phyloP scores from a whole-genome alignment of 805 yeast genomes.

The Suhomyces tanzawaensis region DNA sequence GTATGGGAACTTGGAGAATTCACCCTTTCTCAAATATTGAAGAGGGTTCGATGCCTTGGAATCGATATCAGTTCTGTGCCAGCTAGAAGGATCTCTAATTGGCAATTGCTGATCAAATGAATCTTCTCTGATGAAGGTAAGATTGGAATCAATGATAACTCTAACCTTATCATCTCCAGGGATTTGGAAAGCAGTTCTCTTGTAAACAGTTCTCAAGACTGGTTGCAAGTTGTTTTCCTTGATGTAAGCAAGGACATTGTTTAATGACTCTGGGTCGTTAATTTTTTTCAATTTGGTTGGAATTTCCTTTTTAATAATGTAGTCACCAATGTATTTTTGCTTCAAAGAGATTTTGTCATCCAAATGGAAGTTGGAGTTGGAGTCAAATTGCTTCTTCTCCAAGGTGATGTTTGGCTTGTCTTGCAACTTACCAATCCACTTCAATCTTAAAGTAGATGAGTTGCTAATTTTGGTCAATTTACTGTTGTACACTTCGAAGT shows the following conservation, averaged over 20 bases:
- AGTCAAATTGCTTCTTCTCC: slow-evolving; percentile 74
- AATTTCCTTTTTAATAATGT: slow-evolving; percentile 39
- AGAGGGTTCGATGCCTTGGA: slow-evolving; percentile 67
- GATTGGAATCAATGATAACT: slow-evolving; percentile 85
- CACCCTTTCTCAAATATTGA: slow-evolving; percentile 79
- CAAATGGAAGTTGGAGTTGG: slow-evolving; percentile 48
- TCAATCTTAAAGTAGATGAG: slow-evolving; percentile 75
- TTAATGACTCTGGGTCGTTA: slow-evolving; percentile 27
- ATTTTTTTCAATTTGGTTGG: slow-evolving; percentile 14
- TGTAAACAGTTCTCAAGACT: slow-evolving; percentile 78
- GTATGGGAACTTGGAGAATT: slow-evolving; percentile 77
- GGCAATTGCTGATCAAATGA: slow-evolving; percentile 81
- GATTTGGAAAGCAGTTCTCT: slow-evolving; percentile 94
- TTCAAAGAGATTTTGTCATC: slow-evolving; percentile 69
- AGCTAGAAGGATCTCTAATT: slow-evolving; percentile 78
- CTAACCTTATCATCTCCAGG: slow-evolving; percentile 96
- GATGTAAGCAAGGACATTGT: slow-evolving; percentile 62
- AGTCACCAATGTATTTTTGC: slow-evolving; percentile 77
- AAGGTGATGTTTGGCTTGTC: slow-evolving; percentile 76
- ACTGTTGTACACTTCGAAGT: slow-evolving; percentile 82
- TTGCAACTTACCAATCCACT: slow-evolving; percentile 85
- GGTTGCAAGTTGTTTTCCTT: slow-evolving; percentile 72
- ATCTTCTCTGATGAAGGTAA: slow-evolving; percentile 86
- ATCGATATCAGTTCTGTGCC: slow-evolving; percentile 95
- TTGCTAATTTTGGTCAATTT: slow-evolving; percentile 68